These are phyloP conservation scores for Veloboletus limbatus DNA, from an alignment of 1,284 basidiomycete genomes.

Conservation along the genomic window DNA sequence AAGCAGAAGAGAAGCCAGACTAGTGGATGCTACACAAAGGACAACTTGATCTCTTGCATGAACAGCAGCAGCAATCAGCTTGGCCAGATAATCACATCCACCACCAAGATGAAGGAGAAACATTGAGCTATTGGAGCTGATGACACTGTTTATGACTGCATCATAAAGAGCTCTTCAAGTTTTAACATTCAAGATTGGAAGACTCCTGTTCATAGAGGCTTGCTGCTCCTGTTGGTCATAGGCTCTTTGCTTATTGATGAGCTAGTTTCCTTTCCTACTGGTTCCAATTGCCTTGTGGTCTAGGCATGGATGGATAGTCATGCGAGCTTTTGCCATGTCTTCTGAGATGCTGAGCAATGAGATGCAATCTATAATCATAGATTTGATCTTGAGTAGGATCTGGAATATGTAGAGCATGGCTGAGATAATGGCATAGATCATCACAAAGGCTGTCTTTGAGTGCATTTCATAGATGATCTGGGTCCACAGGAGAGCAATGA, in stretches of 20 bases:
- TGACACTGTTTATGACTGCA: slow-evolving; percentile 12
- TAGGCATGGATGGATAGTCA: slow-evolving; percentile 36
- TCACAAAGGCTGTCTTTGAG: slow-evolving; percentile 32
- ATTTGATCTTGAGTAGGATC: slow-evolving; percentile 32
- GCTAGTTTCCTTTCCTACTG: slow-evolving; percentile 26
- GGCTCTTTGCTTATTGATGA: slow-evolving; percentile 38
- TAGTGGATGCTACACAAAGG: slow-evolving; percentile 33
- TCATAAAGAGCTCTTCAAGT: slow-evolving; percentile 11
- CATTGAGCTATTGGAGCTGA: background rate
- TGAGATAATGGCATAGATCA: slow-evolving; percentile 20
- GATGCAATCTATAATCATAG: slow-evolving; percentile 40
- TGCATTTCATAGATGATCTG: slow-evolving; percentile 28
- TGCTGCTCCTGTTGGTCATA: slow-evolving; percentile 31
- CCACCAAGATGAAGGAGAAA: slow-evolving; percentile 49
- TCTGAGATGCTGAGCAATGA: slow-evolving; percentile 33
- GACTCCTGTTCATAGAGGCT: slow-evolving; percentile 6
- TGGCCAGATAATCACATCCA: slow-evolving; percentile 46
- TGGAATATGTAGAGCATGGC: slow-evolving; percentile 1
- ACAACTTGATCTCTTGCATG: slow-evolving; percentile 32
- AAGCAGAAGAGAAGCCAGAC: slow-evolving; percentile 20
- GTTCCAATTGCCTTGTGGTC: slow-evolving; percentile 29
- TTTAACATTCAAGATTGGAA: slow-evolving; percentile 8
- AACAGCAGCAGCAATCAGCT: slow-evolving; percentile 36
- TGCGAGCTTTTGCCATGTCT: slow-evolving; percentile 22
- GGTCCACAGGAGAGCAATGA: slow-evolving; percentile 27